Evolutionary conservation across 2,329 filamentous ascomycete species (phyloP).

Genomic region (Talaromyces sp.): DNA sequence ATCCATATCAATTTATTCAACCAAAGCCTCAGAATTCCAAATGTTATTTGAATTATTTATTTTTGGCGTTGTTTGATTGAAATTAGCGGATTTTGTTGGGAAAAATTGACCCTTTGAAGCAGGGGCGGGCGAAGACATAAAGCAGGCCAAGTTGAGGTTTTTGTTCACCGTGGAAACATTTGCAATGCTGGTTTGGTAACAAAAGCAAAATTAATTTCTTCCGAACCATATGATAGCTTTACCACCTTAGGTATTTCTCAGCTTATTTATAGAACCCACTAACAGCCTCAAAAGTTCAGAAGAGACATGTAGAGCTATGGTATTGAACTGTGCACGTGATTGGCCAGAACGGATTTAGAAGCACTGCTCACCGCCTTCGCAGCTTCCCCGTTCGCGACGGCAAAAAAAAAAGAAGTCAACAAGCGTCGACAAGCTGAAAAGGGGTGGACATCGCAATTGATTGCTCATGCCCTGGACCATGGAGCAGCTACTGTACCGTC

Average conservation of each 20-base stretch:
- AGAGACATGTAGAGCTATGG: neutral
- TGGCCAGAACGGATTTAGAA: neutral
- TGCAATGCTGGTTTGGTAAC: no score
- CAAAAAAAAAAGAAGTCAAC: neutral
- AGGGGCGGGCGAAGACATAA: neutral
- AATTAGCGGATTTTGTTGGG: neutral
- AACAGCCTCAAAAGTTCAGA: conserved; percentile 12
- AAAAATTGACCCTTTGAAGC: neutral
- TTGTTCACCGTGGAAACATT: no score
- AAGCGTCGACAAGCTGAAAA: neutral
- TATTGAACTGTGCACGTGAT: neutral
- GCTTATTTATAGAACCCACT: conserved; percentile 3
- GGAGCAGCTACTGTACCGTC: conserved; percentile 1
- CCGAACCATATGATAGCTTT: no score
- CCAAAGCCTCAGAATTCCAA: no score
- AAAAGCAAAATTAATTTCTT: no score
- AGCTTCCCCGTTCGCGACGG: neutral
- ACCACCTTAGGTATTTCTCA: no score
- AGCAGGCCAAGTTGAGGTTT: no score
- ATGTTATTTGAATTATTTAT: neutral
- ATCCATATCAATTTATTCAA: no score
- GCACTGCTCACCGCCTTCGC: neutral
- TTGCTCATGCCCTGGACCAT: conserved; percentile 1
- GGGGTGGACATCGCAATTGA: neutral
- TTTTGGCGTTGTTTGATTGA: no score